Conservation (phyloP, 306 rosid genomes). For the Macrotyloma uniflorum region DNA sequence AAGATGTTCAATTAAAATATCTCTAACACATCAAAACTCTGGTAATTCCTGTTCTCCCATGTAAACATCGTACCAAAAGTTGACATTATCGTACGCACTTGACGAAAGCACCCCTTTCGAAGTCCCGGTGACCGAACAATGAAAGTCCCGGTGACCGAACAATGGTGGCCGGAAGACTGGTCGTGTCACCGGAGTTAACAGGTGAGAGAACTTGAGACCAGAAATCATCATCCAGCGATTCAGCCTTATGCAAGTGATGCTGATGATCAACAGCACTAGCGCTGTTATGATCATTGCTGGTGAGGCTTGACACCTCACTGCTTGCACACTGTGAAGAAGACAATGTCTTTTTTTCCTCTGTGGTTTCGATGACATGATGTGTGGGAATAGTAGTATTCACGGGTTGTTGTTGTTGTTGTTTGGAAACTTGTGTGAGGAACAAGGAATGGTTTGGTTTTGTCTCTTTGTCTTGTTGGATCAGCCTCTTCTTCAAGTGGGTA, state of each 20-base stretch:
- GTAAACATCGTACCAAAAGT: conserved; percentile 60
- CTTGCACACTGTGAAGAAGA: conserved; percentile 56
- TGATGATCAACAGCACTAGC: neutral
- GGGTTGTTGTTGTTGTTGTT: no score
- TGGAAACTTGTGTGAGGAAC: no score
- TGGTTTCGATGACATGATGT: neutral
- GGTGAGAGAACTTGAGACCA: conserved; percentile 64
- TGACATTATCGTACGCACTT: conserved; percentile 28
- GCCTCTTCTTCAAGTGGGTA: conserved; percentile 68
- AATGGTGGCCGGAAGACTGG: conserved; percentile 8
- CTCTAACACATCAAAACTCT: neutral
- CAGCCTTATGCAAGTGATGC: neutral
- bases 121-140: neutral
- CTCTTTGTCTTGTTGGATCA: neutral
- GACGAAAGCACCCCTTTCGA: neutral
- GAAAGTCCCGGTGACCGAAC: neutral
- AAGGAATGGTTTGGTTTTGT: neutral
- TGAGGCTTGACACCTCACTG: conserved; percentile 46
- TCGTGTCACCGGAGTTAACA: conserved; percentile 7
- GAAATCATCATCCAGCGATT: conserved; percentile 52
- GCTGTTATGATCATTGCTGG: neutral
- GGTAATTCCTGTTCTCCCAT: conserved; percentile 43
- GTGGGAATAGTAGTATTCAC: no score
- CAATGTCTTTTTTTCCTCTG: neutral
- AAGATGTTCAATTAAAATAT: neutral